Evolutionary conservation across 495 filamentous ascomycete species (phyloP).

Genomic region (Sabuloglossum arenarium): DNA sequence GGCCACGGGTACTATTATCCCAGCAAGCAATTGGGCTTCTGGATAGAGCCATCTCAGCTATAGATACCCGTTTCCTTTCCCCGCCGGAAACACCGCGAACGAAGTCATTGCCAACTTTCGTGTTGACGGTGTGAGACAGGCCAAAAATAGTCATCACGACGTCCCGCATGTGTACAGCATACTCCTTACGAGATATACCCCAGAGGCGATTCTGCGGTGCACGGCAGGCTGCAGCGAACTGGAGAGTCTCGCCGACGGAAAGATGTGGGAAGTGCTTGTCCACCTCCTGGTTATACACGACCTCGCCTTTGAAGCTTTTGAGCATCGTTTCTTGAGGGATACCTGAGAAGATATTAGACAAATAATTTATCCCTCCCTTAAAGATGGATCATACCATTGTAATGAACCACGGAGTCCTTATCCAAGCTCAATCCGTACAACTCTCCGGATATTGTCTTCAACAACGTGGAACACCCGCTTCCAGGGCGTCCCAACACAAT

Average conservation of each 20-base stretch:
- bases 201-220: constrained; percentile 41
- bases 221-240: constrained; percentile 47
- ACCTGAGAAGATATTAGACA: not conserved
- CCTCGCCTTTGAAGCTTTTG: constrained; percentile 5
- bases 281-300: constrained; percentile 22
- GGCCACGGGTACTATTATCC: constrained; percentile 66
- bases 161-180: constrained; percentile 42
- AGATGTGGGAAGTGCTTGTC: constrained; percentile 60
- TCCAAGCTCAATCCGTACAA: constrained; percentile 51
- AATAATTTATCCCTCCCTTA: not conserved
- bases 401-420: constrained; percentile 40
- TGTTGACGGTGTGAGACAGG: constrained; percentile 47
- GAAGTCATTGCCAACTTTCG: constrained; percentile 44
- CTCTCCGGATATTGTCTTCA: constrained; percentile 64
- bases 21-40: constrained; percentile 51
- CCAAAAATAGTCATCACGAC: constrained; percentile 61
- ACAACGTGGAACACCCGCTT: constrained; percentile 55
- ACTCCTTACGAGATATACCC: constrained; percentile 39
- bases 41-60: constrained; percentile 39
- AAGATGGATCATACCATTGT: constrained; percentile 19
- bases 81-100: constrained; percentile 51
- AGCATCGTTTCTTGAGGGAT: not conserved
- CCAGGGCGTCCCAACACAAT: constrained; percentile 63
- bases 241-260: constrained; percentile 44
- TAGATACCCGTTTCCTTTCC: constrained; percentile 52